Base-by-base conservation (phyloP, 257 asterid genomes). In the Lycium ferocissimum region DNA sequence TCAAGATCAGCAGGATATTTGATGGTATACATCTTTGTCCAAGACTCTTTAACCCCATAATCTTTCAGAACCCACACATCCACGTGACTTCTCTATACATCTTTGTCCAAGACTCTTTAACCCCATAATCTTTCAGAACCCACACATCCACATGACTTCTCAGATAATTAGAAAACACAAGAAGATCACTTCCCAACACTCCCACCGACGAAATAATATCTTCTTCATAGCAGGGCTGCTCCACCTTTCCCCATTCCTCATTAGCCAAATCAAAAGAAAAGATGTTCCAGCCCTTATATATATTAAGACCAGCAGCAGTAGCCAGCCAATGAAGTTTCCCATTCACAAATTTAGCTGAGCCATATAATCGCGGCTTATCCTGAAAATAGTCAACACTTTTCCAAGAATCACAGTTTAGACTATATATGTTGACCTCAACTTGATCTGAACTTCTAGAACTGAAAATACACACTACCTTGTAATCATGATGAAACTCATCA, bases 81-180 rank as follows among this genome's bases (percentile, higher is more conserved):
- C 37, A 49, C 47, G 15, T 37, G 22, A 7, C 49, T 67, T 37
- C 1, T 8, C 1, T n/a, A n/a, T n/a, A n/a, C n/a, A n/a, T n/a
- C n/a, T n/a, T n/a, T n/a, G n/a, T n/a, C n/a, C n/a, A n/a, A n/a
- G n/a, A n/a, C n/a, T n/a, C n/a, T n/a, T 85, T n/a, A 8, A 82
- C 75, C 15, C 90, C 86, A 79, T 86, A 87, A 70, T 91, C 76
- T 69, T 89, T 86, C 91, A 88, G 85, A 45, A 86, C 75, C 97
- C 97, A 93, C 82, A 93, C 70, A 83, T 93, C 94, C 0, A 85
- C 90, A 47, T 72, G 43, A 4, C 26, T 67, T 37, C 1, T 8
- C 1, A 0, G 6, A 37, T 59, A 59, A 2, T 1, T 2, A 37
- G 11, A 37, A 35, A 67, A 13, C 49, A 15, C 47, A 12, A 8